Evolutionary conservation across 225 moss, liverwort and hornwort genomes (phyloP).

Genomic region (Climacium dendroides): DNA sequence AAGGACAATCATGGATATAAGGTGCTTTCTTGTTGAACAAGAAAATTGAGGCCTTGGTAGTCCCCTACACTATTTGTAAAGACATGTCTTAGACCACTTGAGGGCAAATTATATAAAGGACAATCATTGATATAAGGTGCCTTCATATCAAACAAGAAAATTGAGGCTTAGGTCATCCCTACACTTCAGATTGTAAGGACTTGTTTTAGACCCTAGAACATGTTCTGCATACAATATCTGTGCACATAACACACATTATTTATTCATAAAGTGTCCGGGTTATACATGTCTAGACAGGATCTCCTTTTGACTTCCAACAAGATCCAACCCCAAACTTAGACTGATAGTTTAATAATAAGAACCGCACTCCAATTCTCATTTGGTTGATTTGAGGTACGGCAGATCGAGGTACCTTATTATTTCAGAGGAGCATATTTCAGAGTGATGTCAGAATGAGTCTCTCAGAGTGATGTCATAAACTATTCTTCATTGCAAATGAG

Average conservation of each 20-base stretch:
- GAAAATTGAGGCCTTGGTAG: not conserved
- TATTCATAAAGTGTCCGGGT: not conserved
- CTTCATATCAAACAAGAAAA: accelerated
- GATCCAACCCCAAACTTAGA: not conserved
- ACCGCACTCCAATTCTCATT: not conserved
- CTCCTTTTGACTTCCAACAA: not conserved
- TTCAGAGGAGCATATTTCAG: not conserved
- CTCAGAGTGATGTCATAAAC: not conserved
- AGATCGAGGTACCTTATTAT: no score
- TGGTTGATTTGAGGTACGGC: not conserved
- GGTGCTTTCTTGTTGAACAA: accelerated
- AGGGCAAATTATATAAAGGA: not conserved
- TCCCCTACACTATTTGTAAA: no score
- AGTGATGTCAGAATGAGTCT: not conserved
- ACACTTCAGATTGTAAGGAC: no score
- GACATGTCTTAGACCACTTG: accelerated
- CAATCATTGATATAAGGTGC: no score
- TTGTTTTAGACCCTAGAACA: accelerated
- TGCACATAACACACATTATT: no score
- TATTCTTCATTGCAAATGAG: not conserved
- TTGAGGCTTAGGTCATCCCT: no score
- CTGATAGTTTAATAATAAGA: not conserved
- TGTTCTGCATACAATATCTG: not conserved
- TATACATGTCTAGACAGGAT: no score
- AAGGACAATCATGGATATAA: no score